Evolutionary conservation across 1,284 basidiomycete genomes (phyloP).

Genomic region (Irpex sp.): DNA sequence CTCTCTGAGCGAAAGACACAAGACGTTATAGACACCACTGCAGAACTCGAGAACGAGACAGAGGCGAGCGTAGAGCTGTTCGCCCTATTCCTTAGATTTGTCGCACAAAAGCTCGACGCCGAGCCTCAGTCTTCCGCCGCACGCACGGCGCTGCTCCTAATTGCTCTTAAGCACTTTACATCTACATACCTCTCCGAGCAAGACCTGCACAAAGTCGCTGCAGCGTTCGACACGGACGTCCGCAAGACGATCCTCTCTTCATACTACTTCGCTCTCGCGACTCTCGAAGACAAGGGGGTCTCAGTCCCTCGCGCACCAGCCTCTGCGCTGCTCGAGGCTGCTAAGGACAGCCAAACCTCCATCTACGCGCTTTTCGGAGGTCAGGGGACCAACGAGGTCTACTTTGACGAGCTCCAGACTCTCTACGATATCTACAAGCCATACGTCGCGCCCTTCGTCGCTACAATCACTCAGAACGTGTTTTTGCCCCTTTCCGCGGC

Average conservation of each 20-base stretch:
- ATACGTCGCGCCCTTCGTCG: slow-evolving; percentile 74
- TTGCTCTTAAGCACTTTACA: slow-evolving; percentile 77
- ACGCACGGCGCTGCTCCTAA: slow-evolving; percentile 67
- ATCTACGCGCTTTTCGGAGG: slow-evolving; percentile 96
- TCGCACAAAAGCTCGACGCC: slow-evolving; percentile 58
- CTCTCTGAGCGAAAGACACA: slow-evolving; percentile 70
- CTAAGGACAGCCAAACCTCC: slow-evolving; percentile 68
- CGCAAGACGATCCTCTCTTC: slow-evolving; percentile 77
- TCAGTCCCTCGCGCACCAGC: slow-evolving; percentile 61
- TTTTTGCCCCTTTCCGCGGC: slow-evolving; percentile 74
- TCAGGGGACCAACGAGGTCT: slow-evolving; percentile 98
- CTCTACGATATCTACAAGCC: slow-evolving; percentile 91
- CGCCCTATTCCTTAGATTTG: slow-evolving; percentile 77
- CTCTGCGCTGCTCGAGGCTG: slow-evolving; percentile 76
- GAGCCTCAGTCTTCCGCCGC: slow-evolving; percentile 51
- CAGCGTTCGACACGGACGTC: slow-evolving; percentile 71
- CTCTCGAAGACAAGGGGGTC: slow-evolving; percentile 63
- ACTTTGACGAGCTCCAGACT: slow-evolving; percentile 92
- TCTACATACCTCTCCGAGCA: slow-evolving; percentile 69
- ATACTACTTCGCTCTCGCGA: slow-evolving; percentile 78
- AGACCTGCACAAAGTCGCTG: slow-evolving; percentile 81
- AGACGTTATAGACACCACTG: slow-evolving; percentile 49
- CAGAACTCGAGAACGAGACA: slow-evolving; percentile 47
- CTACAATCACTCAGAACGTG: slow-evolving; percentile 60
- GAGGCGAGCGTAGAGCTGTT: slow-evolving; percentile 76